Base-by-base conservation (phyloP, 139 green algal genomes). In the Axilococcus clingmanii region DNA sequence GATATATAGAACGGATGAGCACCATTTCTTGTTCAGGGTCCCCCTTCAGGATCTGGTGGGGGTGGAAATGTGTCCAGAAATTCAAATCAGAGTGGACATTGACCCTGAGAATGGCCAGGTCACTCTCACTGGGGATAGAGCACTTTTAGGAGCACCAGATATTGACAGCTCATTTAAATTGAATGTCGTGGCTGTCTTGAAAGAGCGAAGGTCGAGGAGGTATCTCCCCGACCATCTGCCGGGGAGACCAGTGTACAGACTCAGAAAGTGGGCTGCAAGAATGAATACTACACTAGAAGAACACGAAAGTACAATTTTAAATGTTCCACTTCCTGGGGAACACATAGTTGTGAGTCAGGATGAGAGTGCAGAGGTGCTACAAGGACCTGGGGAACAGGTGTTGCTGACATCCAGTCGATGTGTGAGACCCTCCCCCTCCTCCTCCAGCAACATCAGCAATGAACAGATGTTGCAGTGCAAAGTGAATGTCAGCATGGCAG, bases 1-100 rank as follows among this genome's bases (percentile, higher is more conserved):
- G 64, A 44, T 72, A 3, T 42, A 33, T 14, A 36, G 59, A 52
- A 6, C 8, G 12, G 20, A 23, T 29, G n/a, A 50, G 50, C 31
- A 27, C n/a, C n/a, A n/a, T n/a, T 69, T 69, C 24, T 30, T 27
- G 24, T 34, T 69, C n/a, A 58, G 42, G 41, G 28, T 69, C 28
- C 61, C 61, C 40, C 35, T 69, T 34, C 28, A 47, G 4, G 61
- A 69, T 30, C 9, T 69, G 20, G 29, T 69, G 17, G 49, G 41
- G 0, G 61, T 69, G 25, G 45, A 69, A 27, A 22, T 69, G 20
- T 42, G 38, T 35, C 61, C 61, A 7, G 37, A 61, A 12, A 32
- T 69, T 7, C 57, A 38, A 16, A 41, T 69, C n/a, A 32, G 31
- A 32, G 42, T 40, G 4, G 14, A 35, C 11, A 9, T 44, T 0